Base-by-base conservation (phyloP, 129 eudicot genomes). In the Chrysanthemum seticuspe region DNA sequence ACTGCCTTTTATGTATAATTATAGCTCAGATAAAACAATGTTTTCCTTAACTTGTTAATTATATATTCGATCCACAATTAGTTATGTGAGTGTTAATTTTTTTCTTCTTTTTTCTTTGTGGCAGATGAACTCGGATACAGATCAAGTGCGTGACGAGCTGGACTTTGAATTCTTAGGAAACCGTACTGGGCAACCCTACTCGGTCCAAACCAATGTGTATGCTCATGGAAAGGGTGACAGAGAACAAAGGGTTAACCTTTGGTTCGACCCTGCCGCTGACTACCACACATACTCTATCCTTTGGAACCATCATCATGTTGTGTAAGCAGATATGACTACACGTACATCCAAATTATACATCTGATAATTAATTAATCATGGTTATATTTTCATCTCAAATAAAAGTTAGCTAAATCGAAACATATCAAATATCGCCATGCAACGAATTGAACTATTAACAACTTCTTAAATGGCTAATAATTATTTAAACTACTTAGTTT, bases 151-250 rank as follows among this genome's bases (percentile, higher is more conserved):
- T 6, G 96, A 93, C 64, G 98, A 93, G 75, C 69, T 93, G 19
- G 98, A 93, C 62, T 93, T 93, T 67, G 98, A 93, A 78, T 93
- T 93, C 89, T 82, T 93, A 83, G 98, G 98, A 1, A 93, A 93
- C 73, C 81, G 98, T 1, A 68, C 88, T 0, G 98, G 98, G 48
- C 98, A 93, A 64, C 98, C 98, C 2, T 85, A 85, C 87, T 87
- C 98, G 9, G 96, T 93, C 53, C 98, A 93, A 21, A 93, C 98
- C 14, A 93, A 93, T 27, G 85, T 93, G 2, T 93, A 78, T 54
- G 95, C 87, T 53, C 86, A 84, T 45, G 98, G 98, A 31, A 89
- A 87, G 68, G 98, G 98, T 61, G 89, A 93, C 25, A 77, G 84
- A 62, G 98, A 93, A 82, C 96, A 93, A 67, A 85, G 98, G 76